Evolutionary conservation across 352 stramenopile species (phyloP).

Genomic region (Phytophthora agathidicida): DNA sequence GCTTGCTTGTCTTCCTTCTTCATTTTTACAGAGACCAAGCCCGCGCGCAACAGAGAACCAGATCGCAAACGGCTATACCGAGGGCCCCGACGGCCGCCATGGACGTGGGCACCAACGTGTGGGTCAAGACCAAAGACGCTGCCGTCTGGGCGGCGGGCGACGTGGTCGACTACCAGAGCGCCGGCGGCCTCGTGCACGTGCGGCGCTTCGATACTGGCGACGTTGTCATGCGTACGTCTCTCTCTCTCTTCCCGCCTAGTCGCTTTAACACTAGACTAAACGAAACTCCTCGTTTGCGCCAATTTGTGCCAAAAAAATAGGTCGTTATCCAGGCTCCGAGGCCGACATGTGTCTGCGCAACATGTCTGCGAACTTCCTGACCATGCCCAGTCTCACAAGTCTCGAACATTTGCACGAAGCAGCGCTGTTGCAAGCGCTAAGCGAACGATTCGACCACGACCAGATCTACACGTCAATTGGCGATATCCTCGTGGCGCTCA

Average conservation of each 20-base stretch:
- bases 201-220: constrained; percentile 39
- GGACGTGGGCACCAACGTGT: constrained; percentile 86
- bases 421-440: constrained; percentile 79
- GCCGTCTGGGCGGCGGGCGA: constrained; percentile 71
- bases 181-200: constrained; percentile 52
- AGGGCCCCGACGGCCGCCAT: constrained; percentile 40
- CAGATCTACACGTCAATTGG: constrained; percentile 90
- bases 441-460: constrained; percentile 74
- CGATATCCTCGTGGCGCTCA: constrained; percentile 85
- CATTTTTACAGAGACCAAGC: constrained; percentile 26
- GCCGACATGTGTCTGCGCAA: constrained; percentile 78
- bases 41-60: constrained; percentile 14
- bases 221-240: constrained; percentile 49
- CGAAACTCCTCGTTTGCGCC: background rate
- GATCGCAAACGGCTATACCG: background rate
- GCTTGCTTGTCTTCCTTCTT: constrained; percentile 27
- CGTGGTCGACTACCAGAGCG: constrained; percentile 71
- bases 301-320: constrained; percentile 15
- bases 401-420: constrained; percentile 88
- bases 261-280: constrained; percentile 12
- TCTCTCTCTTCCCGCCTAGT: constrained; percentile 19
- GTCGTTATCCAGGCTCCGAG: constrained; percentile 31
- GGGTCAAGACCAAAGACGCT: constrained; percentile 64
- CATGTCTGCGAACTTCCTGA: constrained; percentile 53
- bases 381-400: constrained; percentile 69